A percentile compares a stretch with the other conserved stretches of the same genome.
Conservation (phyloP, 495 filamentous ascomycete species). For the Ascobolus immersus region DNA sequence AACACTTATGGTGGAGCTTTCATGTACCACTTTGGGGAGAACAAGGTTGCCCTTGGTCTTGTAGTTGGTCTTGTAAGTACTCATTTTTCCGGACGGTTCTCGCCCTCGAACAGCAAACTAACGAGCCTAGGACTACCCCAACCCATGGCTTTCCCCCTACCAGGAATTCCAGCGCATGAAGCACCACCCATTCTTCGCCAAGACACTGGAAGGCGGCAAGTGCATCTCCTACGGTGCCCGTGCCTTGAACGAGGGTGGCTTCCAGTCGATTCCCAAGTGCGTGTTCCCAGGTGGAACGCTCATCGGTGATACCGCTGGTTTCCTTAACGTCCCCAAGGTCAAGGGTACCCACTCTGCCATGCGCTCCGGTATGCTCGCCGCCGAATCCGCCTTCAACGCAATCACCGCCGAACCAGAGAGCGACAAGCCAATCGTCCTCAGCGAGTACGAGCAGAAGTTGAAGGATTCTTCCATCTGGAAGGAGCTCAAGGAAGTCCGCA, state of each 20-base stretch:
- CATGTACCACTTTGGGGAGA: conserved; percentile 98
- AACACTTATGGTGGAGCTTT: conserved; percentile 91
- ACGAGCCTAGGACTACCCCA: conserved; percentile 47
- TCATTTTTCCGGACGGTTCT: background rate
- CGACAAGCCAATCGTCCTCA: conserved; percentile 29
- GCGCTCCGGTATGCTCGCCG: conserved; percentile 90
- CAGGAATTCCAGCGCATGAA: conserved; percentile 97
- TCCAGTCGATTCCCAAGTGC: conserved; percentile 89
- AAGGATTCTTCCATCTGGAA: conserved; percentile 73
- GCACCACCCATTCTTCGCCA: conserved; percentile 69
- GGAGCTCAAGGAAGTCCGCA: conserved; percentile 82
- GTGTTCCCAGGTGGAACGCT: conserved; percentile 88
- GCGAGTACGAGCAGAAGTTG: conserved; percentile 80
- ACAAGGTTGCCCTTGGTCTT: conserved; percentile 77
- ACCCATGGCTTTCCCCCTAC: conserved; percentile 91
- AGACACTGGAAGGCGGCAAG: conserved; percentile 71
- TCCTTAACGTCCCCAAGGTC: conserved; percentile 94
- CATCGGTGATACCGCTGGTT: conserved; percentile 88
- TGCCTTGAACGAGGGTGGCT: conserved; percentile 84
- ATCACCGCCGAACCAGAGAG: conserved; percentile 25
- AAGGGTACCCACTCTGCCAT: conserved; percentile 97
- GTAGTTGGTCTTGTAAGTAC: conserved; percentile 47
- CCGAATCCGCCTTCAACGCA: conserved; percentile 62
- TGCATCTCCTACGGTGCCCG: conserved; percentile 93
- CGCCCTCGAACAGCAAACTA: background rate